Conservation (phyloP, 768 basidiomycete genomes). For the Lyophyllum decastes region DNA sequence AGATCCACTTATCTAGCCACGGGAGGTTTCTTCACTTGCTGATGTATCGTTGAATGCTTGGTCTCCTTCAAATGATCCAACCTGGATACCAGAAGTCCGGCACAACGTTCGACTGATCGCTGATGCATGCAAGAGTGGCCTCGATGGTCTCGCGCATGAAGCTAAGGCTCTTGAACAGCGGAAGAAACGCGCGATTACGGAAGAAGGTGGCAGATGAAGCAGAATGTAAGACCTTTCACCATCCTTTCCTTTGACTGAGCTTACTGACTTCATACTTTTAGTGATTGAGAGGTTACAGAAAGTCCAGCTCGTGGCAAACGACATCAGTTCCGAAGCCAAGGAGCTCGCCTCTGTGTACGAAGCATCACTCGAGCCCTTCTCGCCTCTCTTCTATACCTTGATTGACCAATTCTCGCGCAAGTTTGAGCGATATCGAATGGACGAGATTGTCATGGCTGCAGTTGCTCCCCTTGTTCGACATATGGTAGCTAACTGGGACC, state of each 20-base stretch:
- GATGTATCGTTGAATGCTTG: constrained; percentile 76
- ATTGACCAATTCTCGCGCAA: constrained; percentile 69
- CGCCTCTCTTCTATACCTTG: constrained; percentile 72
- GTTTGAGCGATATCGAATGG: constrained; percentile 76
- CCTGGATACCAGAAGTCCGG: constrained; percentile 92
- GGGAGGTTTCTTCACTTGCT: constrained; percentile 84
- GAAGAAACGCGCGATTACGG: constrained; percentile 66
- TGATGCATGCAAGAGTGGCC: constrained; percentile 78
- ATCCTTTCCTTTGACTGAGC: background rate
- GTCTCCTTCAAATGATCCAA: constrained; percentile 86
- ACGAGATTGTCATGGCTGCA: constrained; percentile 92
- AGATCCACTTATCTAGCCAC: constrained; percentile 50
- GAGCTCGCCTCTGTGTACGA: constrained; percentile 68
- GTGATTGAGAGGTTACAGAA: constrained; percentile 79
- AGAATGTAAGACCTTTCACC: constrained; percentile 52
- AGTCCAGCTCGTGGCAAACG: constrained; percentile 73
- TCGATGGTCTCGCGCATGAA: constrained; percentile 89
- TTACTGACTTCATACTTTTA: constrained; percentile 28
- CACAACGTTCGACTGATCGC: constrained; percentile 91
- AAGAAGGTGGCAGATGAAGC: constrained; percentile 78
- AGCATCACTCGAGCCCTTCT: constrained; percentile 72
- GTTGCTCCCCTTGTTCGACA: constrained; percentile 82
- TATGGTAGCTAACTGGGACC: constrained; percentile 78
- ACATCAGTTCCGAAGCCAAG: constrained; percentile 66
- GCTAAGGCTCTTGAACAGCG: constrained; percentile 82